A percentile compares a stretch with the other conserved stretches of the same genome.
Conservation (phyloP, 306 rosid species). For the Glycine latifolia region DNA sequence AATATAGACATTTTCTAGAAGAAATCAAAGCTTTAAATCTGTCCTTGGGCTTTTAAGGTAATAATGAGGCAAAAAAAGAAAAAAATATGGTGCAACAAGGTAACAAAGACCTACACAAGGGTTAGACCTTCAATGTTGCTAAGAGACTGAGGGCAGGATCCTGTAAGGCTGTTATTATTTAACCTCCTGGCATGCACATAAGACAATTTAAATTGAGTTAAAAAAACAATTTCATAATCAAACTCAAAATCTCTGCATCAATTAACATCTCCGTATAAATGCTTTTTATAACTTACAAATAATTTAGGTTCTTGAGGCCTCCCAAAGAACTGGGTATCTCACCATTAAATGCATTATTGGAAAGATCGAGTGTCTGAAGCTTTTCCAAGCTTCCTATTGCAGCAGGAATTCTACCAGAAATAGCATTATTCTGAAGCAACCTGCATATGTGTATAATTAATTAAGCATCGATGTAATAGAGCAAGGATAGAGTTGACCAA, state of each 20-base stretch:
- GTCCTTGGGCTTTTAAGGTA: background rate
- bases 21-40: conserved; percentile 26
- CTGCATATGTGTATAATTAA: conserved; percentile 53
- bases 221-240: conserved; percentile 32
- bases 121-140: conserved; percentile 78
- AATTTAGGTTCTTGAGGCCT: conserved; percentile 80
- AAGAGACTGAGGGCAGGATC: conserved; percentile 85
- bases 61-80: background rate
- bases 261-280: background rate
- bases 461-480: background rate
- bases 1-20: background rate
- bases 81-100: conserved; percentile 30
- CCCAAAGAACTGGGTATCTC: conserved; percentile 87
- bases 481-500: background rate
- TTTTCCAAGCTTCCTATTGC: conserved; percentile 79
- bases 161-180: conserved; percentile 93
- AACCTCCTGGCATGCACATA: conserved; percentile 76
- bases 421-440: conserved; percentile 91
- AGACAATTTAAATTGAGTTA: conserved; percentile 39
- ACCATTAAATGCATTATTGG: conserved; percentile 77
- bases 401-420: conserved; percentile 84
- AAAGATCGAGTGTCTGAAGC: conserved; percentile 96
- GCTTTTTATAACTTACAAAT: conserved; percentile 72
- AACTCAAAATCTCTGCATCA: conserved; percentile 30
- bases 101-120: conserved; percentile 79